Percentiles rank a stretch among this genome's conserved stretches.
Conservation (phyloP, 1,284 basidiomycete species). For the Coniferiporia weirii region DNA sequence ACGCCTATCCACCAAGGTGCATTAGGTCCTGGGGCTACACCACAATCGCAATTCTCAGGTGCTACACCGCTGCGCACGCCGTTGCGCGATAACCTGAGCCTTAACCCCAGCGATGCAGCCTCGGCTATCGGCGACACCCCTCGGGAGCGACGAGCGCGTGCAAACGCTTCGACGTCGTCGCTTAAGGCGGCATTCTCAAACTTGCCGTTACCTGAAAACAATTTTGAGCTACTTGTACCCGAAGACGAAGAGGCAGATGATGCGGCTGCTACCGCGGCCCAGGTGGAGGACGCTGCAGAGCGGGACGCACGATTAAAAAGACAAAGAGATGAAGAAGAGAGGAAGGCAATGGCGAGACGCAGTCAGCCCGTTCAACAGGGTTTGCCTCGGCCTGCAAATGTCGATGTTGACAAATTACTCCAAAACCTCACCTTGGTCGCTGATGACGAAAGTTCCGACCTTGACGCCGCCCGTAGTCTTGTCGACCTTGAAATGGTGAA, state of each 20-base stretch:
- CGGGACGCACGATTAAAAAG: constrained; percentile 77
- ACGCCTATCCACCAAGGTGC: constrained; percentile 63
- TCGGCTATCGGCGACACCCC: constrained; percentile 63
- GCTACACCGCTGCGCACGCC: constrained; percentile 88
- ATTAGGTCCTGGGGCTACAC: constrained; percentile 56
- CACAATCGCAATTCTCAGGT: constrained; percentile 47
- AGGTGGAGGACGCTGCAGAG: constrained; percentile 89
- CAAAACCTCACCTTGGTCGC: constrained; percentile 47
- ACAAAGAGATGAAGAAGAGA: constrained; percentile 72
- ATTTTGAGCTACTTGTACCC: constrained; percentile 92
- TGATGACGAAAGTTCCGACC: constrained; percentile 41
- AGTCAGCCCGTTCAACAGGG: constrained; percentile 79
- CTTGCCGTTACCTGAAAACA: constrained; percentile 93
- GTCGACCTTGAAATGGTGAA: constrained; percentile 78
- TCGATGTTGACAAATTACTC: constrained; percentile 68
- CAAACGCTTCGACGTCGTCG: constrained; percentile 62
- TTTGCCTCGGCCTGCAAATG: constrained; percentile 82
- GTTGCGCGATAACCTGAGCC: constrained; percentile 83
- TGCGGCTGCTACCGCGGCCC: constrained; percentile 36
- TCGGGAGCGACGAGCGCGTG: constrained; percentile 62
- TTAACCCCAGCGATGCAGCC: constrained; percentile 70
- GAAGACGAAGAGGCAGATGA: constrained; percentile 70
- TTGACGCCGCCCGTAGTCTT: constrained; percentile 53
- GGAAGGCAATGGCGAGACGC: constrained; percentile 73
- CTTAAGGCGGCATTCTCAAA: constrained; percentile 79